Percentiles rank a stretch among this genome's conserved stretches.
Conservation (phyloP, 208 protist genomes). For the Acanthamoeba healyi region DNA sequence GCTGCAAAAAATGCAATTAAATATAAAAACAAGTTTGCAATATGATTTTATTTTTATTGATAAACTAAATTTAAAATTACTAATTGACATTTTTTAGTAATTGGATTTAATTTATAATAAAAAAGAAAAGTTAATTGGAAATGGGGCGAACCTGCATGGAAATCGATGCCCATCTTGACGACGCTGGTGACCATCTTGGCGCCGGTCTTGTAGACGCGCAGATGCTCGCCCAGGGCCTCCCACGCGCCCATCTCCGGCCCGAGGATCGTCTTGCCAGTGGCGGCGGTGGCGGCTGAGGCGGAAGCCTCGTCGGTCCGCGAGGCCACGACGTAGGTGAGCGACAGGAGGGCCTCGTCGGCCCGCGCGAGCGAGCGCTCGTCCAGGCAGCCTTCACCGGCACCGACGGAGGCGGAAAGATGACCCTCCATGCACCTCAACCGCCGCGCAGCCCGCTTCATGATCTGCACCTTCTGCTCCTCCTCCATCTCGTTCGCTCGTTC, state of each 20-base stretch:
- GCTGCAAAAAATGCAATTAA: background rate
- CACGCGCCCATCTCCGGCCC: background rate
- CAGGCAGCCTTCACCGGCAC: background rate
- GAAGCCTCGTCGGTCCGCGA: background rate
- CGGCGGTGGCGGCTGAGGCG: background rate
- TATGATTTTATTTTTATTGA: background rate
- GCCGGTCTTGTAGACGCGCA: conserved; percentile 15
- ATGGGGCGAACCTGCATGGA: background rate
- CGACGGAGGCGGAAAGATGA: background rate
- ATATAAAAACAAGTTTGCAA: background rate
- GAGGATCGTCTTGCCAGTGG: background rate
- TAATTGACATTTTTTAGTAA: too few relatives aligned
- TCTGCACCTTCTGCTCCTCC: background rate
- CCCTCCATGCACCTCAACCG: background rate
- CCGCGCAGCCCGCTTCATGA: background rate
- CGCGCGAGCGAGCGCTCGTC: background rate
- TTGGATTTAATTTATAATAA: background rate
- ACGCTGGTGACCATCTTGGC: background rate
- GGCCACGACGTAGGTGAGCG: conserved; percentile 19
- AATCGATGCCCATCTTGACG: background rate
- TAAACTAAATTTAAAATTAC: background rate
- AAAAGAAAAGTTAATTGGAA: too few relatives aligned
- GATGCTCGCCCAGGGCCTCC: background rate
- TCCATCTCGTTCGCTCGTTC: too few relatives aligned
- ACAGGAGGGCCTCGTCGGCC: background rate